Base-by-base conservation (phyloP, 2,329 filamentous ascomycete species). In the Cytospora leucostoma region DNA sequence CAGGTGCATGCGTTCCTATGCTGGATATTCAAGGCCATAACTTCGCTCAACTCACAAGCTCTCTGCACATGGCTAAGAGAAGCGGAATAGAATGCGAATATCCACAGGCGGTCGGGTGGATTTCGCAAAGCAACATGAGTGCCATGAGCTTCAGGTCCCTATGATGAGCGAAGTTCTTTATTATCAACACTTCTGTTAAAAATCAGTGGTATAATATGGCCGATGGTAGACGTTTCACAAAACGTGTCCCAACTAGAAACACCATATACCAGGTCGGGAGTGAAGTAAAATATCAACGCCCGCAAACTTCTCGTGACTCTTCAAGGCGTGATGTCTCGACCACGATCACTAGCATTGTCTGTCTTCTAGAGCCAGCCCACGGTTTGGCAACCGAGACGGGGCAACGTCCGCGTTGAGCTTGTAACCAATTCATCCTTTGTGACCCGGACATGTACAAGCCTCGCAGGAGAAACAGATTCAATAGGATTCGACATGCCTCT, bases 11-110 rank as follows among this genome's bases (percentile, higher is more conserved):
- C 81, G 71, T 89, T 89, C 61, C 90, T 79, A 63, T 87, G 83
- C 73, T 85, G 84, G 67, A 90, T 76, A 2, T 82, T 84, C 69
- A 90, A 75, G 40, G 88, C 82, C 87, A 90, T 90, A 69, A 50
- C 67, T 34, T 10, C 8, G 40, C n/a, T 17, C 19, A 7, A 44
- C 49, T 12, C 34, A 19, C 19, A 32, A 13, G 32, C 27, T 10
- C 27, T n/a, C 34, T n/a, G 13, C 33, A 37, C 34, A 34, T 12
- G 40, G 7, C 35, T 40, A 7, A 21, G n/a, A 34, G 7, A 37
- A 21, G 34, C 19, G 2, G 40, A 8, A 11, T 7, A 19, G 7
- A 1, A 10, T 4, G 5, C 40, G 19, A 15, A 8, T 47, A 5
- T 17, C 11, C n/a, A 47, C 40, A 47, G 15, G 19, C 7, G 15